A percentile compares a stretch with the other conserved stretches of the same genome.
Conservation (phyloP, 257 asterid species). For the Osmanthus fragrans region DNA sequence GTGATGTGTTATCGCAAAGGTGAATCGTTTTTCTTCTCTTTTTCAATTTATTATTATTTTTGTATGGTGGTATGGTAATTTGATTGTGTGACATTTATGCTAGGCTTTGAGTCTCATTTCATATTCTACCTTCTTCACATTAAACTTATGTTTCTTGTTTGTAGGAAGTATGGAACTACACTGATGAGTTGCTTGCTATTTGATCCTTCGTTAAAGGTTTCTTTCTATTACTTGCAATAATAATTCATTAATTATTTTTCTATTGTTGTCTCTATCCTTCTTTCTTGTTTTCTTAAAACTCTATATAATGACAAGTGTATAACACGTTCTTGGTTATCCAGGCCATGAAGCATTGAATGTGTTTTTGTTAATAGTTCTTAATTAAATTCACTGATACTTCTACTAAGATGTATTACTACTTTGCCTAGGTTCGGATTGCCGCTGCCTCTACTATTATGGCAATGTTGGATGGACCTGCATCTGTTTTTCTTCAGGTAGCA, state of each 20-base stretch:
- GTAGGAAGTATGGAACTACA: conserved; percentile 77
- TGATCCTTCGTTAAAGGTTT: conserved; percentile 82
- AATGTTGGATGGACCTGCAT: conserved; percentile 87
- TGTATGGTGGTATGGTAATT: conserved; percentile 1
- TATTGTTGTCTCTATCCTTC: conserved; percentile 9
- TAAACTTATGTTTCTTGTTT: conserved; percentile 25
- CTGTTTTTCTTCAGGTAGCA: conserved; percentile 91
- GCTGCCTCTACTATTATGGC: conserved; percentile 75
- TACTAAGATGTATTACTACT: conserved; percentile 22
- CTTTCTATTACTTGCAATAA: conserved; percentile 23
- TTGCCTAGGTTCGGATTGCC: conserved; percentile 73
- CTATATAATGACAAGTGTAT: neutral
- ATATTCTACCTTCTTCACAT: neutral
- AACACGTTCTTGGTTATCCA: conserved; percentile 14
- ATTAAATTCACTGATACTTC: neutral
- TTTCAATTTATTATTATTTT: neutral
- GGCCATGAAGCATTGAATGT: conserved; percentile 16
- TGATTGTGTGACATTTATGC: conserved; percentile 1
- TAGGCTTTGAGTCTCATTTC: conserved; percentile 1
- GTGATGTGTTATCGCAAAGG: conserved; percentile 86
- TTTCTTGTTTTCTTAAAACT: conserved; percentile 14
- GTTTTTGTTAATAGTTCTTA: conserved; percentile 10
- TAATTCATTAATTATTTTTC: conserved; percentile 11
- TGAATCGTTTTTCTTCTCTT: conserved; percentile 34
- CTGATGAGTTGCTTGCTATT: conserved; percentile 88